These are phyloP conservation scores for Ophiostoma novo-ulmi DNA, from an alignment of 2,329 filamentous ascomycete species.

Conservation along the genomic window DNA sequence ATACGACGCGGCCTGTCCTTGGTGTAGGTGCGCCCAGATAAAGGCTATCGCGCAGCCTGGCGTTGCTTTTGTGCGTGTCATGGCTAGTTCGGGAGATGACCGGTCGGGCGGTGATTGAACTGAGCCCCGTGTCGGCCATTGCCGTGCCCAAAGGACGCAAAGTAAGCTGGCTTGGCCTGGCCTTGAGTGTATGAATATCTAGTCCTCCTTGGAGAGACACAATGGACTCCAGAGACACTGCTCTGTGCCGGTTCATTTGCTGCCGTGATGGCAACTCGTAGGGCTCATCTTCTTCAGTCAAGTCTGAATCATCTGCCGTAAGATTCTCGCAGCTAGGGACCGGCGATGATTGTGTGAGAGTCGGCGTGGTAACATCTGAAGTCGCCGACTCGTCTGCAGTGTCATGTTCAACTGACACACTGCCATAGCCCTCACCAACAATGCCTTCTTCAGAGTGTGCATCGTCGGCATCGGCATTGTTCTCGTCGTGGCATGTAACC, in stretches of 20 bases:
- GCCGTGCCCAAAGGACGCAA: conserved; percentile 49
- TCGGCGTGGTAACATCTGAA: conserved; percentile 20
- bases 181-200: conserved; percentile 79
- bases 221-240: conserved; percentile 79
- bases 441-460: background rate
- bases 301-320: conserved; percentile 6
- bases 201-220: conserved; percentile 81
- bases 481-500: background rate
- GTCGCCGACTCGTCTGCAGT: background rate
- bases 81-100: conserved; percentile 44
- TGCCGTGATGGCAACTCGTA: conserved; percentile 16
- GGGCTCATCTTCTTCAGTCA: conserved; percentile 1
- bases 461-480: background rate
- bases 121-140: conserved; percentile 52
- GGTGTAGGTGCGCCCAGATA: conserved; percentile 35
- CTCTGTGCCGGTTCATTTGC: conserved; percentile 51
- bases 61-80: conserved; percentile 47
- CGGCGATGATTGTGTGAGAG: conserved; percentile 19
- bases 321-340: conserved; percentile 15
- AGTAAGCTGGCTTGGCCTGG: conserved; percentile 69
- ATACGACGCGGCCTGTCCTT: conserved; percentile 28
- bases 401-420: background rate
- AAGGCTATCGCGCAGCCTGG: conserved; percentile 53
- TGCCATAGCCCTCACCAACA: background rate
- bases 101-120: conserved; percentile 55